Evolutionary conservation across 2,329 filamentous ascomycete species (phyloP).

Genomic region (Alternaria atra): DNA sequence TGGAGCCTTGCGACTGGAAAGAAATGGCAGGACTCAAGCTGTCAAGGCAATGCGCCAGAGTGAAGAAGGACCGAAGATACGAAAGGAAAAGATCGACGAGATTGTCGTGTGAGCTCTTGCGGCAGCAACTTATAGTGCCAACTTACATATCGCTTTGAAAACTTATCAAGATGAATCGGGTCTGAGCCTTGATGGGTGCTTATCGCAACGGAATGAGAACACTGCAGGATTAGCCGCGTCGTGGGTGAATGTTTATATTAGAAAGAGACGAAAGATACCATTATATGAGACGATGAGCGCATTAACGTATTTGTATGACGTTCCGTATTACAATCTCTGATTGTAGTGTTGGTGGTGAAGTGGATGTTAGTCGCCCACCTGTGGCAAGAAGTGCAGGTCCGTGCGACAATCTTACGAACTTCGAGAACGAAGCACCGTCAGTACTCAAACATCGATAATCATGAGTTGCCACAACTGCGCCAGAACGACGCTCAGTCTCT

Average conservation of each 20-base stretch:
- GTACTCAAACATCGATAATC: slow-evolving; percentile 5
- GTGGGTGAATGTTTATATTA: background rate
- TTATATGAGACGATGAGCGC: background rate
- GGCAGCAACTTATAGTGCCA: background rate
- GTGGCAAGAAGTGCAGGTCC: slow-evolving; percentile 12
- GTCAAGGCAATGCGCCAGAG: background rate
- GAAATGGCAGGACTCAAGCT: background rate
- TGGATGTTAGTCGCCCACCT: background rate
- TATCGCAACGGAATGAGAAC: background rate
- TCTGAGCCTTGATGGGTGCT: background rate
- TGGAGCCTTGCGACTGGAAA: background rate
- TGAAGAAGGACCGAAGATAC: background rate
- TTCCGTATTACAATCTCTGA: background rate
- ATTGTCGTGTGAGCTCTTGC: background rate
- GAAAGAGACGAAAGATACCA: background rate
- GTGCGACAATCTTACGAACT: slow-evolving; percentile 25
- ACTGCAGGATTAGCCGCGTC: background rate
- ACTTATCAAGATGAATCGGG: background rate
- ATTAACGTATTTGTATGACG: background rate
- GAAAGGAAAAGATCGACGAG: background rate
- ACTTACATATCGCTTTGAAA: background rate
- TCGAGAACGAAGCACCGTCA: slow-evolving; percentile 6
- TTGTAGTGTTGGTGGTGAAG: background rate
- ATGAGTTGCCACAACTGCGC: slow-evolving; percentile 45
- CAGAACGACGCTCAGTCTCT: slow-evolving; percentile 31